Conservation (phyloP, 2,329 filamentous ascomycete genomes). For the Apiospora arundinis region DNA sequence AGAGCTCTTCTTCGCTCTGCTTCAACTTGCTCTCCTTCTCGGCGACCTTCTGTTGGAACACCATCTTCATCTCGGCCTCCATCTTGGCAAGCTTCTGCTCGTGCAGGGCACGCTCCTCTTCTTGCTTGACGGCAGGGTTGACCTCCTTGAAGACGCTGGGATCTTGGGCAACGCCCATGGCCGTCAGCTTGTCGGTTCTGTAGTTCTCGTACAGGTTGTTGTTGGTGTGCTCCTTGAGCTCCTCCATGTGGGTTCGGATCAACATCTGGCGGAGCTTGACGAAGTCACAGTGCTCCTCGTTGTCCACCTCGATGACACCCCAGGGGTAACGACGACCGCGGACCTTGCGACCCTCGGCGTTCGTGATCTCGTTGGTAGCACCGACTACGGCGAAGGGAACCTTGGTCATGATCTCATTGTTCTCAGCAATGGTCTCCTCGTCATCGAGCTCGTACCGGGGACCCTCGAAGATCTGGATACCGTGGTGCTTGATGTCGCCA, state of each 20-base stretch:
- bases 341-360: slow-evolving; percentile 91
- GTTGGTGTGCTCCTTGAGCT: slow-evolving; percentile 99
- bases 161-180: slow-evolving; percentile 98
- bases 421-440: slow-evolving; percentile 99
- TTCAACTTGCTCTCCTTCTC: slow-evolving; percentile 99
- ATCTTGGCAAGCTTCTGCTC: slow-evolving; percentile 99
- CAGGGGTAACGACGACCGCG: slow-evolving; percentile 96
- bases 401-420: slow-evolving; percentile 99
- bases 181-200: slow-evolving; percentile 97
- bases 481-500: slow-evolving; percentile 94
- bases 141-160: slow-evolving; percentile 99
- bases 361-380: slow-evolving; percentile 92
- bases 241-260: slow-evolving; percentile 99
- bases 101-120: slow-evolving; percentile 96
- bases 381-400: slow-evolving; percentile 98
- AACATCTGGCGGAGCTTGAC: slow-evolving; percentile 99
- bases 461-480: slow-evolving; percentile 98
- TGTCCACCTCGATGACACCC: slow-evolving; percentile 99
- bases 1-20: slow-evolving; percentile 98
- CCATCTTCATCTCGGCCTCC: slow-evolving; percentile 99
- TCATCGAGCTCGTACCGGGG: slow-evolving; percentile 98
- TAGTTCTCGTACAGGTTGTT: slow-evolving; percentile 99
- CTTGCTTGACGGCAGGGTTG: slow-evolving; percentile 99
- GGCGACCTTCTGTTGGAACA: slow-evolving; percentile 99
- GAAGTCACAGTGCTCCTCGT: slow-evolving; percentile 99